A percentile compares a stretch with the other conserved stretches of the same genome.
These are phyloP conservation scores for Irpex rosettiformis DNA, from an alignment of 1,284 basidiomycete species.

Conservation along the genomic window DNA sequence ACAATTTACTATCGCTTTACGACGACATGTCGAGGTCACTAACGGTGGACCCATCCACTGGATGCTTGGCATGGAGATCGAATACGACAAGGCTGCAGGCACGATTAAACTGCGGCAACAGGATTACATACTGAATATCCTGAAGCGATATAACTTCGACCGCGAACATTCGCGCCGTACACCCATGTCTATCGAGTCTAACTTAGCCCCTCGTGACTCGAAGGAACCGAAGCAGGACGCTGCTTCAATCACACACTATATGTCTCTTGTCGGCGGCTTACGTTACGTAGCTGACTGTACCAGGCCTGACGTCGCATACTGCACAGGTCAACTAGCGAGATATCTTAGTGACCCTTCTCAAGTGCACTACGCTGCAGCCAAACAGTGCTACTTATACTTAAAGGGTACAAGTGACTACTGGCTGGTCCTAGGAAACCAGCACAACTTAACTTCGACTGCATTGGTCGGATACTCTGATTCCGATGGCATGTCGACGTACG, in stretches of 20 bases:
- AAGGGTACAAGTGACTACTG: slow-evolving; percentile 14
- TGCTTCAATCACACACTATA: slow-evolving; percentile 4
- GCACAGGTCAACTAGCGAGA: slow-evolving; percentile 3
- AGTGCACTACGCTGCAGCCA: slow-evolving; percentile 21
- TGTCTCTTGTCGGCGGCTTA: slow-evolving; percentile 10
- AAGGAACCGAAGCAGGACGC: background rate
- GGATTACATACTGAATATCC: slow-evolving; percentile 27
- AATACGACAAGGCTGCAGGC: slow-evolving; percentile 20
- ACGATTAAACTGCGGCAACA: slow-evolving; percentile 30
- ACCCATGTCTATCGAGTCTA: slow-evolving; percentile 16
- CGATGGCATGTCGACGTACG: background rate
- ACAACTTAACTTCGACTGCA: background rate
- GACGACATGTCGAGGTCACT: slow-evolving; percentile 13
- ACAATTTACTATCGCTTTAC: slow-evolving; percentile 21
- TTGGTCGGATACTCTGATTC: background rate
- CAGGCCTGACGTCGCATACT: slow-evolving; percentile 14
- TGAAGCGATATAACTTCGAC: slow-evolving; percentile 21
- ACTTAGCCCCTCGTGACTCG: slow-evolving; percentile 14
- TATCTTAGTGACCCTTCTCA: slow-evolving; percentile 10
- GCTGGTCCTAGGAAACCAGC: background rate
- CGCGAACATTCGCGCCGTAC: slow-evolving; percentile 10
- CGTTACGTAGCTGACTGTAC: slow-evolving; percentile 13
- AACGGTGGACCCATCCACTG: slow-evolving; percentile 23
- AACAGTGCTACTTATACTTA: slow-evolving; percentile 27
- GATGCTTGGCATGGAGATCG: slow-evolving; percentile 25